Conservation (phyloP, 228 moss, liverwort and hornwort species). For the Sphagnum magellanicum region DNA sequence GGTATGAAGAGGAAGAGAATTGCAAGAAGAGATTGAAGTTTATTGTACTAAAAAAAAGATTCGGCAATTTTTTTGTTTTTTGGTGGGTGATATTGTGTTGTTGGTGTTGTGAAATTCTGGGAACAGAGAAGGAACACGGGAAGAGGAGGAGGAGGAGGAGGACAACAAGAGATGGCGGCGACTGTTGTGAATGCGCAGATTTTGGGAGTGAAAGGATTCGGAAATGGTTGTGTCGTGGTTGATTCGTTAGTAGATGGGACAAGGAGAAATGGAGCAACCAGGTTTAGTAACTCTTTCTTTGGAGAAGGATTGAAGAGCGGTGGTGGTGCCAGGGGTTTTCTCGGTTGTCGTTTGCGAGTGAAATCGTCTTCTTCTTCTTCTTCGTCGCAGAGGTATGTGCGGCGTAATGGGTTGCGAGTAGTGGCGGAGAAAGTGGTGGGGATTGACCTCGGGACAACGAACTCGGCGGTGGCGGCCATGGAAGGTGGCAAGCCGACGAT, state of each 20-base stretch:
- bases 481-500: conserved; percentile 53
- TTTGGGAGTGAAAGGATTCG: neutral
- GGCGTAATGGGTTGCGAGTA: conserved; percentile 22
- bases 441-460: conserved; percentile 52
- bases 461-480: conserved; percentile 57
- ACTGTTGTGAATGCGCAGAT: conserved; percentile 4
- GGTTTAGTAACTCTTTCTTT: conserved; percentile 15
- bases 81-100: too few species aligned
- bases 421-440: conserved; percentile 55
- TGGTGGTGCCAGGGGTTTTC: conserved; percentile 9
- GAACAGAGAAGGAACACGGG: too few species aligned
- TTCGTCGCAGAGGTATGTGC: conserved; percentile 1
- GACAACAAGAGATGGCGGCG: neutral
- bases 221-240: neutral
- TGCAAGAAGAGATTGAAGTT: too few species aligned
- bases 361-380: too few species aligned
- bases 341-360: conserved; percentile 8
- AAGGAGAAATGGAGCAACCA: neutral
- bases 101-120: too few species aligned
- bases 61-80: too few species aligned
- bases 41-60: too few species aligned
- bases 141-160: too few species aligned
- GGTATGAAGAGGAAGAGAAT: too few species aligned
- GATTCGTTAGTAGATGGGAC: too few species aligned
- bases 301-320: conserved; percentile 20